Base-by-base conservation (phyloP, 1,284 basidiomycete genomes). In the Rhodotorula sp. region DNA sequence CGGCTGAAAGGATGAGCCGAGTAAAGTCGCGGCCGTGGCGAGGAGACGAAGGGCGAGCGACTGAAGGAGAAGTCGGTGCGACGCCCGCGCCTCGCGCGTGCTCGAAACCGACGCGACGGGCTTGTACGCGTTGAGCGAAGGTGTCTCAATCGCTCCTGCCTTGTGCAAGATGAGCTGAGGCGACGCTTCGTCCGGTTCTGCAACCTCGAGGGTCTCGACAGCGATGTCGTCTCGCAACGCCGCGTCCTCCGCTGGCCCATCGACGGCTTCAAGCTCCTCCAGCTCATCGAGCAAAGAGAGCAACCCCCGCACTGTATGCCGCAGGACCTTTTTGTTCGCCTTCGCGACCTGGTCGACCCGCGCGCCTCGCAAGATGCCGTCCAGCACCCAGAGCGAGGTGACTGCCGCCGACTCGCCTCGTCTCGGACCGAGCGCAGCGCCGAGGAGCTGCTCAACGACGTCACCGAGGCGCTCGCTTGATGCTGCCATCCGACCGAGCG, bases 371-470 rank as follows among this genome's bases (percentile, higher is more conserved):
- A 17, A 81, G 6, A 89, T 82, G 4, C 93, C 93, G 72, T 91
- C 88, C 63, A 95, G 79, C 0, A 95, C 79, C 60, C 85, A 83
- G 70, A 86, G 85, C 1, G 89, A 88, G 76, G 90, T 90, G 90
- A 39, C 54, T 27, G 54, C 70, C 19, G 36, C 79, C 81, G 39
- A 83, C 81, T 66, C 79, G 77, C 66, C 82, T 79, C 30, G 69
- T 11, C 77, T 73, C 46, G 77, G 75, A 15, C 80, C 67, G 22
- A 63, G 54, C 13, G 87, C 90, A 22, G 89, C 84, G 54, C 82
- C 82, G 19, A 87, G 76, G 76, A 96, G 91, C 87, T 92, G 91
- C 74, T 95, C 92, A 8, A 92, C 85, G 2, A 93, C 81, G 59
- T 87, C 87, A 10, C 83, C 81, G 66, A 91, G 89, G 4, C 88